Percentiles rank a stretch among this genome's conserved stretches.
These are phyloP conservation scores for Fusarium euwallaceae DNA, from an alignment of 2,329 filamentous ascomycete species.

Conservation along the genomic window DNA sequence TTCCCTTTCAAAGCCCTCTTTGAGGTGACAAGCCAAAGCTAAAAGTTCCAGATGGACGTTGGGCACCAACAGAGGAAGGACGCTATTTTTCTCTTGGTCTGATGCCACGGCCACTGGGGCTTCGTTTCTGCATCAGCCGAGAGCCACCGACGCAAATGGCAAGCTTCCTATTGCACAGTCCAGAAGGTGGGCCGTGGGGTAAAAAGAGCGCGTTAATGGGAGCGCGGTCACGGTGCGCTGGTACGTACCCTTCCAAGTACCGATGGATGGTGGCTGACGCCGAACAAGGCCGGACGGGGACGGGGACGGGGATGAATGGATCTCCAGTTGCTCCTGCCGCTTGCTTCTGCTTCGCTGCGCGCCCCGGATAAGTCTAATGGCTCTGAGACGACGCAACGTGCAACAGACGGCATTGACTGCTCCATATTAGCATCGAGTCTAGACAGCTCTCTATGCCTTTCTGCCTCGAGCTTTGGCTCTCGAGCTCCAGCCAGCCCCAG, in stretches of 20 bases:
- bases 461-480: constrained; percentile 15
- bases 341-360: neutral
- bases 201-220: constrained; percentile 27
- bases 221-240: neutral
- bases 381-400: constrained; percentile 29
- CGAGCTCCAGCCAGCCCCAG: constrained; percentile 9
- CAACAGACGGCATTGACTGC: constrained; percentile 16
- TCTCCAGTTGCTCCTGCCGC: neutral
- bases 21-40: constrained; percentile 16
- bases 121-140: constrained; percentile 43
- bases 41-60: constrained; percentile 43
- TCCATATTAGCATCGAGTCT: constrained; percentile 20
- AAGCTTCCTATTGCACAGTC: constrained; percentile 45
- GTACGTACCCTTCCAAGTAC: constrained; percentile 16
- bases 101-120: constrained; percentile 34
- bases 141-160: constrained; percentile 41
- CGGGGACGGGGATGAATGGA: no score
- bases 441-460: constrained; percentile 12
- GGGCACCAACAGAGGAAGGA: constrained; percentile 48
- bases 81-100: constrained; percentile 38
- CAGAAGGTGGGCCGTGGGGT: constrained; percentile 38
- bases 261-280: constrained; percentile 15
- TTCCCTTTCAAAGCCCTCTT: constrained; percentile 27
- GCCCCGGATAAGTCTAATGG: constrained; percentile 12
- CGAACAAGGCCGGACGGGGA: constrained; percentile 1